phyloP scores from a whole-genome alignment of 1,284 basidiomycete species.

The Puccinia polysora region DNA sequence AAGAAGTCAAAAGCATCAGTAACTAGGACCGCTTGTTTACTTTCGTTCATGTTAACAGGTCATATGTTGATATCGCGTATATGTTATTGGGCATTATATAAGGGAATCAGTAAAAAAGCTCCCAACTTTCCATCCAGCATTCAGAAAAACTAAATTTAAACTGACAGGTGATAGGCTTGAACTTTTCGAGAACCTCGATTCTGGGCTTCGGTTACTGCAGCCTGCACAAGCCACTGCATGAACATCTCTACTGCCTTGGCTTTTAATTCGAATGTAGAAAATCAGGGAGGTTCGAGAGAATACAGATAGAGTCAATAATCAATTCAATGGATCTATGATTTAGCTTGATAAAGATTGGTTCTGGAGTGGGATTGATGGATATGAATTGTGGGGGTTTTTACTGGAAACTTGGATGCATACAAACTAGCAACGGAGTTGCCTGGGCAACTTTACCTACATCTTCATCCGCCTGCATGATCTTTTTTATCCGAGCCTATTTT shows the following conservation, averaged over 20 bases:
- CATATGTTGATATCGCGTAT: not conserved
- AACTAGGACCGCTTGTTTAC: constrained; percentile 86
- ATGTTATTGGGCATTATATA: not conserved
- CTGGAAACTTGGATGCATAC: constrained; percentile 57
- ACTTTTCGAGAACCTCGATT: constrained; percentile 81
- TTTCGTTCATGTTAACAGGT: constrained; percentile 53
- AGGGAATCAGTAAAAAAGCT: not conserved
- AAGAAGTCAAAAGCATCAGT: constrained; percentile 91
- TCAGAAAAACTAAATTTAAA: constrained; percentile 51
- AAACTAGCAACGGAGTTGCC: constrained; percentile 93
- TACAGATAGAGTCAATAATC: constrained; percentile 23
- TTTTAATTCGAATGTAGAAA: constrained; percentile 53
- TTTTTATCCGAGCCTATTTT: constrained; percentile 78
- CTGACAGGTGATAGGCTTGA: constrained; percentile 88
- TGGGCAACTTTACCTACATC: constrained; percentile 98
- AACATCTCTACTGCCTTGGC: constrained; percentile 96
- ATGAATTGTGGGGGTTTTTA: not conserved
- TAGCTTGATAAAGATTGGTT: not conserved
- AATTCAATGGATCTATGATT: not conserved
- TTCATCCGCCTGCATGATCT: constrained; percentile 99
- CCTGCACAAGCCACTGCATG: constrained; percentile 77
- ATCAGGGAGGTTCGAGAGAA: constrained; percentile 9
- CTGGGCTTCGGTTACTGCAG: constrained; percentile 73
- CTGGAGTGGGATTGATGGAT: not conserved
- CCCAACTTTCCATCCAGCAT: too few relatives aligned